phyloP scores from a whole-genome alignment of 169 alveolate species.

The Cyclospora cayetanensis region DNA sequence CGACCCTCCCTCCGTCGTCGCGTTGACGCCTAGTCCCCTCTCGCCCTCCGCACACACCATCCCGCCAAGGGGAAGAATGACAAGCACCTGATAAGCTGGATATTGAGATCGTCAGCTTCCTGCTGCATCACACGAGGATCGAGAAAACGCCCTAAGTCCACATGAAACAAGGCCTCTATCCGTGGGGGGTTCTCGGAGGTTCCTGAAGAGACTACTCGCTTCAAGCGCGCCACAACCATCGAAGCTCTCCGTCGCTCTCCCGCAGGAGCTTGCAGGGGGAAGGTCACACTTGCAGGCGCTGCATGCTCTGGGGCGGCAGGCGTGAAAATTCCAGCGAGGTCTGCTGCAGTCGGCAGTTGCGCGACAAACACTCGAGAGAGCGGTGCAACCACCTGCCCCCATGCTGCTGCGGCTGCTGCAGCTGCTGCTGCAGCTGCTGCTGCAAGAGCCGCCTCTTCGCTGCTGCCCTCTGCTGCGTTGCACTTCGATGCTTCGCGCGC shows the following conservation, averaged over 20 bases:
- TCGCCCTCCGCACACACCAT: too few relatives aligned
- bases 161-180: conserved; percentile 11
- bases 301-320: conserved; percentile 18
- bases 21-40: too few relatives aligned
- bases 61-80: too few relatives aligned
- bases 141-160: conserved; percentile 83
- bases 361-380: neutral
- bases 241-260: neutral
- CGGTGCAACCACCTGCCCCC: conserved; percentile 3
- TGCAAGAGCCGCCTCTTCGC: too few relatives aligned
- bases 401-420: neutral
- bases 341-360: neutral
- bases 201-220: neutral
- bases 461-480: neutral
- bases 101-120: conserved; percentile 91
- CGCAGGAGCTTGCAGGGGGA: neutral
- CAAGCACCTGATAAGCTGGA: conserved; percentile 94
- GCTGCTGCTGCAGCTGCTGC: neutral
- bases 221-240: neutral
- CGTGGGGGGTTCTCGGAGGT: neutral
- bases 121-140: conserved; percentile 85
- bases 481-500: neutral
- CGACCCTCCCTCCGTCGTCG: too few relatives aligned
- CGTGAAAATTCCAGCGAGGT: neutral
- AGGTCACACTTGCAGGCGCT: neutral